Evolutionary conservation across 2,329 filamentous ascomycete species (phyloP).

Genomic region (Polytolypa hystricis): DNA sequence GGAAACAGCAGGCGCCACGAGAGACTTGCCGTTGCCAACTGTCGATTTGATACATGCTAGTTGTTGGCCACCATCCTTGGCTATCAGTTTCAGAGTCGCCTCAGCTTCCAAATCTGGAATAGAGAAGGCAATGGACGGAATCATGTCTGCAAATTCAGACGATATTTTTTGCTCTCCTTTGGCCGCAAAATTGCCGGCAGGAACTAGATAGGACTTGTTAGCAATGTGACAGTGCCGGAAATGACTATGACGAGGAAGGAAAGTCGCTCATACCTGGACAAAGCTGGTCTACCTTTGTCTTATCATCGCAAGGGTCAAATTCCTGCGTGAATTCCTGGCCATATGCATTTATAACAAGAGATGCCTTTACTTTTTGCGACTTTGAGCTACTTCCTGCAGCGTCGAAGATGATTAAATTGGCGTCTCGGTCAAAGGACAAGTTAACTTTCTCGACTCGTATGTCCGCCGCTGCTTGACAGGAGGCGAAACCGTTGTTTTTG

Average conservation of each 20-base stretch:
- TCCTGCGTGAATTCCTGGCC: slow-evolving; percentile 64
- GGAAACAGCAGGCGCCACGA: slow-evolving; percentile 61
- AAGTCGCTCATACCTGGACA: no score
- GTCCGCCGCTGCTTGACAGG: slow-evolving; percentile 48
- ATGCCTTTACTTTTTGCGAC: slow-evolving; percentile 69
- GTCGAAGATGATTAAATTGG: slow-evolving; percentile 67
- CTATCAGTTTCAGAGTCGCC: slow-evolving; percentile 65
- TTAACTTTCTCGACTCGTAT: slow-evolving; percentile 65
- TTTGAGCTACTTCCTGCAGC: slow-evolving; percentile 64
- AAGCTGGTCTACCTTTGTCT: slow-evolving; percentile 57
- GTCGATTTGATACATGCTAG: slow-evolving; percentile 75
- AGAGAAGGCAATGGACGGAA: slow-evolving; percentile 80
- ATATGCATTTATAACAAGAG: slow-evolving; percentile 69
- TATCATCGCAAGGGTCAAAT: slow-evolving; percentile 70
- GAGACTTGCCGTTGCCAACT: slow-evolving; percentile 79
- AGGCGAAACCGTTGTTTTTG: slow-evolving; percentile 67
- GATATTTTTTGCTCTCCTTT: slow-evolving; percentile 62
- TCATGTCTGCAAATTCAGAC: slow-evolving; percentile 56
- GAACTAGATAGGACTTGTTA: slow-evolving; percentile 42
- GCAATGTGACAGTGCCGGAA: no score
- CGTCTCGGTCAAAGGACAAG: slow-evolving; percentile 66
- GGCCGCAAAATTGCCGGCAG: slow-evolving; percentile 62
- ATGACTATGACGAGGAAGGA: no score
- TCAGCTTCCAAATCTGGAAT: slow-evolving; percentile 82
- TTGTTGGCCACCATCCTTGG: slow-evolving; percentile 46